Conservation (phyloP, 2,329 filamentous ascomycete species). For the Ophidiomyces ophidiicola region DNA sequence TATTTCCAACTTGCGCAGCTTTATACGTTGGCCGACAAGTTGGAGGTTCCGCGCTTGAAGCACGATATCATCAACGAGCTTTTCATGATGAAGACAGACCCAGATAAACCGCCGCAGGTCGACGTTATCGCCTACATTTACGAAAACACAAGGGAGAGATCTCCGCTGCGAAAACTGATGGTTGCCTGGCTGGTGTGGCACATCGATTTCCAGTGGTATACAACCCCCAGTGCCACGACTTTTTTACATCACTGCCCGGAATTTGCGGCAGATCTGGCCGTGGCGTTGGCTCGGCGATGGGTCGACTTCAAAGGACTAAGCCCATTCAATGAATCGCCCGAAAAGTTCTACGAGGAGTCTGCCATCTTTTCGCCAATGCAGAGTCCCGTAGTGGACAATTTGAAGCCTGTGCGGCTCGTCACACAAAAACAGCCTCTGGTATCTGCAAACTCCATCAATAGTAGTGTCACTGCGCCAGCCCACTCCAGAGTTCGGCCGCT, state of each 20-base stretch:
- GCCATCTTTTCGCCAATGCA: not conserved
- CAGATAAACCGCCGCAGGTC: constrained; percentile 8
- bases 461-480: not conserved
- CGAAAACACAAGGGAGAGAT: constrained; percentile 6
- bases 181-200: constrained; percentile 11
- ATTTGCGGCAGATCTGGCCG: constrained; percentile 8
- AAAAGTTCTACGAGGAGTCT: constrained; percentile 3
- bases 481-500: not conserved
- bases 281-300: constrained; percentile 3
- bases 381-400: not conserved
- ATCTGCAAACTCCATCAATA: not conserved
- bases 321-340: constrained; percentile 4
- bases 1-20: constrained; percentile 10
- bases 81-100: constrained; percentile 7
- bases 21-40: constrained; percentile 9
- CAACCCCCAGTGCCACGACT: not conserved
- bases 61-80: constrained; percentile 7
- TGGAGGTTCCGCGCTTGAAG: constrained; percentile 9
- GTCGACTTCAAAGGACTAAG: constrained; percentile 2
- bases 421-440: not conserved
- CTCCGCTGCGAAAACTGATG: constrained; percentile 7
- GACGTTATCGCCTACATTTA: constrained; percentile 10
- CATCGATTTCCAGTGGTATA: constrained; percentile 9
- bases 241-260: constrained; percentile 7
- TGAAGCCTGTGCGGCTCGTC: not conserved